Evolutionary conservation across 768 basidiomycete species (phyloP).

Genomic region (Phanerochaete sordida): DNA sequence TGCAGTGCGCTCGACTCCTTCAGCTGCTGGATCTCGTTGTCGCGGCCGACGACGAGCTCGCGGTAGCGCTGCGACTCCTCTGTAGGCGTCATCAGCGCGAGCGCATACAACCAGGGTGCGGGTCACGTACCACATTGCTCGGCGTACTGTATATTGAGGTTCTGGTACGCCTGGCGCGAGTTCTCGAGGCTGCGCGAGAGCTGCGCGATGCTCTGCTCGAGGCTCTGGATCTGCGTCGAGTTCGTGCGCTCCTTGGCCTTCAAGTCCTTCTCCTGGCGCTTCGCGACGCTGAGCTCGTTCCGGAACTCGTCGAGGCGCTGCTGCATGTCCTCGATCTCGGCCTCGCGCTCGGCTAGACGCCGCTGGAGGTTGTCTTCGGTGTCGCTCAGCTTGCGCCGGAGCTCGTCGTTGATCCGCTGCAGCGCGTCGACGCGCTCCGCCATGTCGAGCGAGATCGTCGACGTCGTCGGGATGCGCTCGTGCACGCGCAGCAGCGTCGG

Average conservation of each 20-base stretch:
- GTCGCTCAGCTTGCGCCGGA: conserved; percentile 73
- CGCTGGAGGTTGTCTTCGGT: conserved; percentile 65
- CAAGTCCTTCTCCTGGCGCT: conserved; percentile 92
- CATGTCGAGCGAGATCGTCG: conserved; percentile 68
- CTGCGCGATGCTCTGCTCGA: conserved; percentile 80
- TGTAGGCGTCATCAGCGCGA: conserved; percentile 22
- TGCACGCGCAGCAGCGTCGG: conserved; percentile 53
- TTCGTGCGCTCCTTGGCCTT: conserved; percentile 79
- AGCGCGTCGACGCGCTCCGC: conserved; percentile 72
- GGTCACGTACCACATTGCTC: conserved; percentile 78
- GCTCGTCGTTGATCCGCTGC: conserved; percentile 68
- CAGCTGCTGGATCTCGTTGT: conserved; percentile 64
- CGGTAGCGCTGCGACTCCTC: conserved; percentile 79
- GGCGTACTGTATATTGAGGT: conserved; percentile 82
- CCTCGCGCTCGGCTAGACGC: conserved; percentile 72
- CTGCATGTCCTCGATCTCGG: conserved; percentile 81
- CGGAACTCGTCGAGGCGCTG: conserved; percentile 70
- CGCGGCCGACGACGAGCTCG: conserved; percentile 67
- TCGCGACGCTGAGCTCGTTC: conserved; percentile 72
- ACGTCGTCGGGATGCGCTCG: conserved; percentile 54
- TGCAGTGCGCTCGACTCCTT: conserved; percentile 60
- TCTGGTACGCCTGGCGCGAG: conserved; percentile 67
- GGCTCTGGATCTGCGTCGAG: conserved; percentile 57
- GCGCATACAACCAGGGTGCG: background rate
- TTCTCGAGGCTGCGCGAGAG: conserved; percentile 71